Conservation (phyloP, 805 yeast genomes). For the Yarrowia yakushimensis region DNA sequence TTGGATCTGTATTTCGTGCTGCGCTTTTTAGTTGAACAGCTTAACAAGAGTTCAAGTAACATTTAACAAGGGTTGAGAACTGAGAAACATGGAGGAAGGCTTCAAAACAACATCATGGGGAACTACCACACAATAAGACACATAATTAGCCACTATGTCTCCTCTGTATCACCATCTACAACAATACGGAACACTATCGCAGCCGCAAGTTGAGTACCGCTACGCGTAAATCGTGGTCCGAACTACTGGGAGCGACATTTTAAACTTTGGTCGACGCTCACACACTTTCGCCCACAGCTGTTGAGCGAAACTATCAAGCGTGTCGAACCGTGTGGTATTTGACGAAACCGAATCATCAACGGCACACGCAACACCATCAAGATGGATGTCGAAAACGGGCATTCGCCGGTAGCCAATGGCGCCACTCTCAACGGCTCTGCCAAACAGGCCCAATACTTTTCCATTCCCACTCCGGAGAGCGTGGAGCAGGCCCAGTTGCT, state of each 20-base stretch:
- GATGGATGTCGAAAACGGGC: constrained; percentile 27
- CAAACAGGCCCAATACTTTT: neutral
- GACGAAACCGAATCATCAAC: neutral
- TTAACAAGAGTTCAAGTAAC: too few species aligned
- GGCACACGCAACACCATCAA: neutral
- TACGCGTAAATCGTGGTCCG: constrained; percentile 18
- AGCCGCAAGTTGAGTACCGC: neutral
- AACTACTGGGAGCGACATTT: neutral
- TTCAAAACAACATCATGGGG: too few species aligned
- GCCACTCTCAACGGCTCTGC: constrained; percentile 13
- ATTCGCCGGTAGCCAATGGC: constrained; percentile 28
- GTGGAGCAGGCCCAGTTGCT: constrained; percentile 20
- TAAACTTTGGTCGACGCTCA: constrained; percentile 7
- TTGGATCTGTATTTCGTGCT: too few species aligned
- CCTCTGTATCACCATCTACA: too few species aligned
- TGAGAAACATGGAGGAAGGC: too few species aligned
- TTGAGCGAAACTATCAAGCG: constrained; percentile 22
- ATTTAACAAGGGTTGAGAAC: too few species aligned
- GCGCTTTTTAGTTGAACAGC: too few species aligned
- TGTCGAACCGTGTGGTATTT: constrained; percentile 1
- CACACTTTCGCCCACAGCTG: constrained; percentile 16
- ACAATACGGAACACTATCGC: too few species aligned
- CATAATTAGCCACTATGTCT: too few species aligned
- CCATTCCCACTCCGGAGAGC: constrained; percentile 2
- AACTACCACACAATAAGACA: too few species aligned